Conservation (phyloP, 78 protist species). For the Dictyostelium citrinum region DNA sequence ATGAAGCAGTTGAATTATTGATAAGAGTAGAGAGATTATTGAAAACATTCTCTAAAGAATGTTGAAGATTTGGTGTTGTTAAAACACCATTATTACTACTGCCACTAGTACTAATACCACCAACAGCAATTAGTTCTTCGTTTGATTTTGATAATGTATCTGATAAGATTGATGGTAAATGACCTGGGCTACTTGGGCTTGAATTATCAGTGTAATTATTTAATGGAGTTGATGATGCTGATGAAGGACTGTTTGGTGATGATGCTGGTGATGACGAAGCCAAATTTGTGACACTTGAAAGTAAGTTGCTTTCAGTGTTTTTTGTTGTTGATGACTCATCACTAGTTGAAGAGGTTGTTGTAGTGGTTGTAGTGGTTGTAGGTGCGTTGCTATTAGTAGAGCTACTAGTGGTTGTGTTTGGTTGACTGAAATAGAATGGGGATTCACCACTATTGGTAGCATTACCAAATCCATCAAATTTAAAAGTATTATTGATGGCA, state of each 20-base stretch:
- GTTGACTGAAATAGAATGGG: background rate
- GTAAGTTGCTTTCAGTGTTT: background rate
- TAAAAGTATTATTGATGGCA: background rate
- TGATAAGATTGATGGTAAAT: background rate
- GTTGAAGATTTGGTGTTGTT: background rate
- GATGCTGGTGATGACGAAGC: background rate
- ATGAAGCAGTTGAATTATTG: background rate
- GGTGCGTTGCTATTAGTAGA: background rate
- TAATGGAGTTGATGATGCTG: conserved; percentile 1
- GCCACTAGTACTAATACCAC: background rate
- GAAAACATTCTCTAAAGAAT: conserved; percentile 29
- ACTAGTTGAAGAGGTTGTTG: background rate
- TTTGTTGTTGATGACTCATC: background rate
- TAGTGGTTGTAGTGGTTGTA: background rate
- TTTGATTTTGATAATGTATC: background rate
- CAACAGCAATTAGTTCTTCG: background rate
- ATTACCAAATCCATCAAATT: background rate
- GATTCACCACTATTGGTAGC: background rate
- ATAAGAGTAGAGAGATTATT: conserved; percentile 7
- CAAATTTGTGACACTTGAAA: background rate
- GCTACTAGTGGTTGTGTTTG: background rate
- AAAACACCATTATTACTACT: background rate
- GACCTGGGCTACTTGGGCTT: conserved; percentile 4
- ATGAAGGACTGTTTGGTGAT: background rate
- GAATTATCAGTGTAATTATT: background rate